phyloP scores from a whole-genome alignment of 176 grass and related monocot genomes.

The Ampelocalamus luodianensis region DNA sequence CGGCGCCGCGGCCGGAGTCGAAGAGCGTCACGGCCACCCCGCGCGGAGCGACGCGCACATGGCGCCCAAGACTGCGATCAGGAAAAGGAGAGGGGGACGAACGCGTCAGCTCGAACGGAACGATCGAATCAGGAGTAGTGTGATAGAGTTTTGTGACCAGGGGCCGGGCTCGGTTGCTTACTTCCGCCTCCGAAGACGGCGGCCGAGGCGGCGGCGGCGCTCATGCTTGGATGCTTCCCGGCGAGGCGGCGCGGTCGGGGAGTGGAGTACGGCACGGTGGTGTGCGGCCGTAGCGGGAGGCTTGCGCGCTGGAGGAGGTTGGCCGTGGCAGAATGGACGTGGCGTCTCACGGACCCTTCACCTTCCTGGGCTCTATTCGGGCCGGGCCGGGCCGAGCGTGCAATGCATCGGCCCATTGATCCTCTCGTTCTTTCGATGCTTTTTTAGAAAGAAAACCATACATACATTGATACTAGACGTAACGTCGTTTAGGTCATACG shows the following conservation, averaged over 20 bases:
- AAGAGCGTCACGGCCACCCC: no score
- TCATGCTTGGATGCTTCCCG: conserved; percentile 40
- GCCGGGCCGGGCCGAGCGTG: neutral
- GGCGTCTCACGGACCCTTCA: conserved; percentile 34
- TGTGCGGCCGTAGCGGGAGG: neutral
- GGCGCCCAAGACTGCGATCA: no score
- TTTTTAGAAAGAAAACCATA: neutral
- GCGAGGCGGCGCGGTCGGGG: neutral
- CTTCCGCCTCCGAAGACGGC: conserved; percentile 80
- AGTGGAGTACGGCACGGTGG: neutral
- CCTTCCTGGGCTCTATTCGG: neutral
- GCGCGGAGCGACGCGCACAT: no score
- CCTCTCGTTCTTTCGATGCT: neutral
- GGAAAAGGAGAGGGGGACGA: no score
- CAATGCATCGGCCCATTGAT: neutral
- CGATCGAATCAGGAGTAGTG: no score
- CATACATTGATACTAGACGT: no score
- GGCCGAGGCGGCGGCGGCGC: neutral
- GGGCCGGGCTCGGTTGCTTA: conserved; percentile 54
- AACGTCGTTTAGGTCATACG: neutral
- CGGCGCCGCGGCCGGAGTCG: conserved; percentile 81
- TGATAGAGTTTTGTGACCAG: no score
- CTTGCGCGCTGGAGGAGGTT: conserved; percentile 20
- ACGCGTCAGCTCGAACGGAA: no score
- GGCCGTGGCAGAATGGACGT: conserved; percentile 45